Evolutionary conservation across 352 stramenopile genomes (phyloP).

Genomic region (Globisporangium iwayamae): DNA sequence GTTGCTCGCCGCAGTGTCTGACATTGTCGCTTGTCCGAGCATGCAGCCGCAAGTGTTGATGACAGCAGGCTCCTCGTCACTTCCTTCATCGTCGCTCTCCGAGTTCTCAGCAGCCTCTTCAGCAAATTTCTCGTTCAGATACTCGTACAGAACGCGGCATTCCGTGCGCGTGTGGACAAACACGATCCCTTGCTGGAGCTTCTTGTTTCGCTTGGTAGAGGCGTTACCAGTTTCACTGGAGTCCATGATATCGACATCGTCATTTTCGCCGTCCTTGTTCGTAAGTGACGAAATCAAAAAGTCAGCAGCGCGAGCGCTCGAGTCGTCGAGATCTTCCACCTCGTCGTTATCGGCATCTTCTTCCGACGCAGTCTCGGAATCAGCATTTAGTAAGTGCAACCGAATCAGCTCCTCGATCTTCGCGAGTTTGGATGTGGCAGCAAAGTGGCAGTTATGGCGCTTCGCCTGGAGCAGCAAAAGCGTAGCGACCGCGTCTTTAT

Average conservation of each 20-base stretch:
- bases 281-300: conserved; percentile 9
- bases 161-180: conserved; percentile 84
- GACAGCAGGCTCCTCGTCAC: background rate
- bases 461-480: conserved; percentile 46
- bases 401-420: conserved; percentile 60
- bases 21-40: conserved; percentile 45
- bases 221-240: background rate
- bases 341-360: conserved; percentile 28
- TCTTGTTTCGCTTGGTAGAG: background rate
- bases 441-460: conserved; percentile 37
- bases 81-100: conserved; percentile 18
- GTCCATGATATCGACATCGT: background rate
- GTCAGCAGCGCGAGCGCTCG: background rate
- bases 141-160: conserved; percentile 76
- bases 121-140: conserved; percentile 63
- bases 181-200: conserved; percentile 68
- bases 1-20: conserved; percentile 57
- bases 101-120: conserved; percentile 11
- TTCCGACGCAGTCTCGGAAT: conserved; percentile 19
- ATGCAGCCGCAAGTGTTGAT: conserved; percentile 51
- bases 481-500: conserved; percentile 48
- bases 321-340: background rate
- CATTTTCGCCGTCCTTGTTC: background rate
- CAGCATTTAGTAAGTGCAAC: conserved; percentile 25
- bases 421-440: conserved; percentile 44